Evolutionary conservation across 345 rosid genomes (phyloP).

Genomic region (Dovyalis caffra): DNA sequence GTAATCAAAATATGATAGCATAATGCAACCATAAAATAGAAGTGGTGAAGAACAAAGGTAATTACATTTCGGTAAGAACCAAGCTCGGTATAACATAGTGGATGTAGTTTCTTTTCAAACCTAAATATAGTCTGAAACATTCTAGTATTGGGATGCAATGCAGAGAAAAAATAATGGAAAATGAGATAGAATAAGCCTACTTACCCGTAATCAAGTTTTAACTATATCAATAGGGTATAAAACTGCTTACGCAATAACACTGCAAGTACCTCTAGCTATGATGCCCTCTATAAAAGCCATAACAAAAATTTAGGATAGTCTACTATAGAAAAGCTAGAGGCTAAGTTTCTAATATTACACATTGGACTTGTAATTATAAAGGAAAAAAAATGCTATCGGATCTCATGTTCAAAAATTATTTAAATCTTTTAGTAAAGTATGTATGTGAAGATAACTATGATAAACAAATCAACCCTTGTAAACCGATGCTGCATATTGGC

Average conservation of each 20-base stretch:
- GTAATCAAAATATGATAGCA: not conserved
- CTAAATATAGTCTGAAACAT: not conserved
- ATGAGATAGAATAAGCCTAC: conserved; percentile 3
- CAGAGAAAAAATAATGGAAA: conserved; percentile 13
- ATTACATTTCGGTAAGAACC: too few relatives aligned
- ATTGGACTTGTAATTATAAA: too few relatives aligned
- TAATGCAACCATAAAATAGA: not conserved
- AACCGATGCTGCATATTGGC: too few relatives aligned
- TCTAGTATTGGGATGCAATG: not conserved
- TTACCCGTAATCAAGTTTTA: conserved; percentile 91
- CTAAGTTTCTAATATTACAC: too few relatives aligned
- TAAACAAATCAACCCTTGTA: too few relatives aligned
- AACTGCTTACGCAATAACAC: conserved; percentile 91
- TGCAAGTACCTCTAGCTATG: conserved; percentile 91
- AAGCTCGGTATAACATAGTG: too few relatives aligned
- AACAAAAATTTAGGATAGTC: too few relatives aligned
- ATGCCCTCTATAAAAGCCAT: conserved; percentile 66
- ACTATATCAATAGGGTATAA: conserved; percentile 90
- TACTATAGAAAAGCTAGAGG: too few relatives aligned
- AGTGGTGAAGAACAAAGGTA: not conserved
- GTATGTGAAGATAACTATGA: too few relatives aligned
- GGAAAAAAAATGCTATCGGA: too few relatives aligned
- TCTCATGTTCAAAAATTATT: too few relatives aligned
- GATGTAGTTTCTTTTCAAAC: not conserved
- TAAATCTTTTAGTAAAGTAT: too few relatives aligned